phyloP scores from a whole-genome alignment of 768 basidiomycete genomes.

The Amanita fuliginea region DNA sequence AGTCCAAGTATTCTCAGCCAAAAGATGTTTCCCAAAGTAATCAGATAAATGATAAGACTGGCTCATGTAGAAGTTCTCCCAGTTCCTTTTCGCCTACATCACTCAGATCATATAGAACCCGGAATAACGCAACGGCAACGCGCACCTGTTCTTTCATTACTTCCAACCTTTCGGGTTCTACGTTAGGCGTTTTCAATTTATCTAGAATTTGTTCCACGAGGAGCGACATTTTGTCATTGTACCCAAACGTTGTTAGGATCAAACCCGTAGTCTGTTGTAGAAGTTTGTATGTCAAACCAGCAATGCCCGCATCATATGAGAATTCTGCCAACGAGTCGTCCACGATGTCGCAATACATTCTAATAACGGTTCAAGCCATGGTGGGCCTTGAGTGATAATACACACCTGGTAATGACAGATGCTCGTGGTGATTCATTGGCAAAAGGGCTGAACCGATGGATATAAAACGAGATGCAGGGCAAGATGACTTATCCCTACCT shows the following conservation, averaged over 20 bases:
- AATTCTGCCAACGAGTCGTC: constrained; percentile 85
- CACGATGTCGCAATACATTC: constrained; percentile 77
- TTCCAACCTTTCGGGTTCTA: constrained; percentile 62
- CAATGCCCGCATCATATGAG: constrained; percentile 86
- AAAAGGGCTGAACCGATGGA: constrained; percentile 30
- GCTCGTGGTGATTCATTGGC: constrained; percentile 56
- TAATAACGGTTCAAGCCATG: constrained; percentile 15
- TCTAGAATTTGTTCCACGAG: constrained; percentile 65
- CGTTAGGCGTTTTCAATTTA: constrained; percentile 48
- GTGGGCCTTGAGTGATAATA: neutral
- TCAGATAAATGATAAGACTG: constrained; percentile 76
- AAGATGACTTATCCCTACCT: constrained; percentile 33
- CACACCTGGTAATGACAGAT: constrained; percentile 62
- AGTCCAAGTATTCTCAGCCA: constrained; percentile 67
- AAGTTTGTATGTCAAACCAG: constrained; percentile 72
- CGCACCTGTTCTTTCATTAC: constrained; percentile 80
- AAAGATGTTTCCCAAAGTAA: constrained; percentile 60
- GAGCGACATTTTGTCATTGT: constrained; percentile 83
- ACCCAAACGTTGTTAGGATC: constrained; percentile 62
- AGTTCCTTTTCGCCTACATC: constrained; percentile 57
- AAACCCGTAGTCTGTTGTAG: constrained; percentile 54
- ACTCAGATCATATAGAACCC: constrained; percentile 1
- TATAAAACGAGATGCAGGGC: neutral
- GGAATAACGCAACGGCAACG: neutral
- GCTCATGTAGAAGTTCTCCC: constrained; percentile 80